Percentiles rank a stretch among this genome's conserved stretches.
These are phyloP conservation scores for Cladosporium sphaerospermum DNA, from an alignment of 2,329 filamentous ascomycete species.

Conservation along the genomic window DNA sequence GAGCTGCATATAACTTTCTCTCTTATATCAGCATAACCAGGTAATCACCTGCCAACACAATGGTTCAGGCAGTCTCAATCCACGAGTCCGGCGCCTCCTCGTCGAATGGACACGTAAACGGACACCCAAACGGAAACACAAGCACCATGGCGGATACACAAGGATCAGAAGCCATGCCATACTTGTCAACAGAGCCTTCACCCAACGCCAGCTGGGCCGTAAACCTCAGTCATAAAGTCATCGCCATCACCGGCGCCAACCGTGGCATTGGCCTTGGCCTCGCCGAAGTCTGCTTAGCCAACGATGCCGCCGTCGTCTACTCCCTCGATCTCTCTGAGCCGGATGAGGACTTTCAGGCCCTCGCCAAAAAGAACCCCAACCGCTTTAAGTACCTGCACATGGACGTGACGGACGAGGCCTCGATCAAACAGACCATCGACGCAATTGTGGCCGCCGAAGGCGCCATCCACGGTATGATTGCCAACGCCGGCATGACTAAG, in stretches of 20 bases:
- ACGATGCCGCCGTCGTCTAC: conserved; percentile 24
- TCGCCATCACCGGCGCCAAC: conserved; percentile 79
- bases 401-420: conserved; percentile 25
- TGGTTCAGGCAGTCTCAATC: conserved; percentile 21
- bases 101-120: conserved; percentile 18
- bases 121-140: conserved; percentile 8
- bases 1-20: too few relatives aligned
- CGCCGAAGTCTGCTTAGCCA: conserved; percentile 28
- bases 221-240: conserved; percentile 62
- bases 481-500: conserved; percentile 26
- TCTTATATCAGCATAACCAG: too few relatives aligned
- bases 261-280: conserved; percentile 66
- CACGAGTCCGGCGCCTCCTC: conserved; percentile 17
- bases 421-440: conserved; percentile 19
- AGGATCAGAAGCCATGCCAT: conserved; percentile 23
- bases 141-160: neutral
- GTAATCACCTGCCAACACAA: conserved; percentile 11
- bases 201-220: conserved; percentile 31
- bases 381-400: conserved; percentile 27
- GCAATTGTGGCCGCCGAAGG: conserved; percentile 21
- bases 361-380: conserved; percentile 22
- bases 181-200: conserved; percentile 37
- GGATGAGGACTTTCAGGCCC: conserved; percentile 23
- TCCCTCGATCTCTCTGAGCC: conserved; percentile 27
- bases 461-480: conserved; percentile 24